These are phyloP conservation scores for Saccharomyces hybrid DNA, from an alignment of 1,139 yeast species.

Conservation along the genomic window DNA sequence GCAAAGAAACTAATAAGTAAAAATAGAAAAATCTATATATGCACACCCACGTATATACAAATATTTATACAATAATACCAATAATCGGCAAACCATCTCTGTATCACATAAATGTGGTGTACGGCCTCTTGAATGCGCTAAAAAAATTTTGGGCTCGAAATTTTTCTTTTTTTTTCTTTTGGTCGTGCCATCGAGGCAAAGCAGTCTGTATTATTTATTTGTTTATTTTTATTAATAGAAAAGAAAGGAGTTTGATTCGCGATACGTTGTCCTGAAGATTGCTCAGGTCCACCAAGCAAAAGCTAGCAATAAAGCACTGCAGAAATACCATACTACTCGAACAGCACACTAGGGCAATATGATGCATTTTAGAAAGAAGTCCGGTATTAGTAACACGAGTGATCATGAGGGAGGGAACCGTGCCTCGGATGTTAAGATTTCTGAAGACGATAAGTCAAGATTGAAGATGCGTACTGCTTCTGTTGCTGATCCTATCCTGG, in stretches of 20 bases:
- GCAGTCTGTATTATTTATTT: neutral
- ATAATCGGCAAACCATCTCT: neutral
- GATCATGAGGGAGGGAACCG: too few relatives aligned
- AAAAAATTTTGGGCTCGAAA: neutral
- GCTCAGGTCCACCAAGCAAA: neutral
- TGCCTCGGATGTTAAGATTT: too few relatives aligned
- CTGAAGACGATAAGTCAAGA: too few relatives aligned
- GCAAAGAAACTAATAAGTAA: constrained; percentile 7
- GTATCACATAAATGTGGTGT: neutral
- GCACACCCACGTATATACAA: constrained; percentile 1
- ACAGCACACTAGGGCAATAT: too few relatives aligned
- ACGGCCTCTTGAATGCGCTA: neutral
- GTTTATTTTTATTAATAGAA: neutral
- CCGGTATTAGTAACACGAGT: too few relatives aligned
- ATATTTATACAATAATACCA: constrained; percentile 1
- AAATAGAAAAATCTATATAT: neutral
- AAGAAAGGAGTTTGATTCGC: neutral
- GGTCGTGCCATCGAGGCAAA: neutral
- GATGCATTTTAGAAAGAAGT: too few relatives aligned
- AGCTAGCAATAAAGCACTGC: neutral
- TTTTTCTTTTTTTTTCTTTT: neutral
- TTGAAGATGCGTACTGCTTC: too few relatives aligned
- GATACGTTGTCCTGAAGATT: neutral
- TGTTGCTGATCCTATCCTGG: too few relatives aligned
- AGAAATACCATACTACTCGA: neutral